Percentiles rank a stretch among this genome's conserved stretches.
These are phyloP conservation scores for Fusarium annulatum DNA, from an alignment of 2,329 filamentous ascomycete species.

Conservation along the genomic window DNA sequence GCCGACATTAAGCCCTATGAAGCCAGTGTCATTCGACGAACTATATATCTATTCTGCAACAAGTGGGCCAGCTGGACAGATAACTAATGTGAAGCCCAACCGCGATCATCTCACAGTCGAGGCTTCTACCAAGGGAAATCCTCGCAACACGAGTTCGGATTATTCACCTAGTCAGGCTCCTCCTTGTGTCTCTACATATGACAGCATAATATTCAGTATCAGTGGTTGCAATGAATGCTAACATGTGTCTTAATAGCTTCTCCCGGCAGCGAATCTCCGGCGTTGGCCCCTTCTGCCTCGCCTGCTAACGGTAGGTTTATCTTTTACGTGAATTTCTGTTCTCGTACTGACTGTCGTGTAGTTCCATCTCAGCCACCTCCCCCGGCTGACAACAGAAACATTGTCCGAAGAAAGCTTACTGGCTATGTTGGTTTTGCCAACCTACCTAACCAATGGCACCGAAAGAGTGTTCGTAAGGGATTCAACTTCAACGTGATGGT, in stretches of 20 bases:
- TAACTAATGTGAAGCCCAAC: neutral
- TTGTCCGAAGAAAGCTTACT: slow-evolving; percentile 97
- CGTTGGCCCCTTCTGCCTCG: slow-evolving; percentile 55
- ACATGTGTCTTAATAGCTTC: slow-evolving; percentile 56
- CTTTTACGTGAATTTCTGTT: neutral
- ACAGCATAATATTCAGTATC: slow-evolving; percentile 24
- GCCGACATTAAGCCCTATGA: slow-evolving; percentile 57
- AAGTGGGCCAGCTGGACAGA: slow-evolving; percentile 29
- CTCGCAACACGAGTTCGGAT: slow-evolving; percentile 11
- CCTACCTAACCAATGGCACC: slow-evolving; percentile 99
- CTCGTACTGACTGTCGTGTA: slow-evolving; percentile 25
- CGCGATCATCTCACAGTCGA: neutral
- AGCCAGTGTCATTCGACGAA: slow-evolving; percentile 60
- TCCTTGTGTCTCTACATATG: slow-evolving; percentile 41
- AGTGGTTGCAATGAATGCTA: slow-evolving; percentile 45
- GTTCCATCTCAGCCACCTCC: slow-evolving; percentile 55
- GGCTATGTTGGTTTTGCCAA: slow-evolving; percentile 99
- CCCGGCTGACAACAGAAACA: slow-evolving; percentile 82
- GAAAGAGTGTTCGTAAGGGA: slow-evolving; percentile 99
- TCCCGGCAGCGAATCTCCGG: slow-evolving; percentile 58
- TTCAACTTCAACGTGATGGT: slow-evolving; percentile 99
- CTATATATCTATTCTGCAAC: slow-evolving; percentile 50
- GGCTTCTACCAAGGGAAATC: neutral
- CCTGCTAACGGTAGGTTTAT: slow-evolving; percentile 53
- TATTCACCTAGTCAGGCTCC: slow-evolving; percentile 51